Base-by-base conservation (phyloP, 257 asterid species). In the Capsicum pubescens region DNA sequence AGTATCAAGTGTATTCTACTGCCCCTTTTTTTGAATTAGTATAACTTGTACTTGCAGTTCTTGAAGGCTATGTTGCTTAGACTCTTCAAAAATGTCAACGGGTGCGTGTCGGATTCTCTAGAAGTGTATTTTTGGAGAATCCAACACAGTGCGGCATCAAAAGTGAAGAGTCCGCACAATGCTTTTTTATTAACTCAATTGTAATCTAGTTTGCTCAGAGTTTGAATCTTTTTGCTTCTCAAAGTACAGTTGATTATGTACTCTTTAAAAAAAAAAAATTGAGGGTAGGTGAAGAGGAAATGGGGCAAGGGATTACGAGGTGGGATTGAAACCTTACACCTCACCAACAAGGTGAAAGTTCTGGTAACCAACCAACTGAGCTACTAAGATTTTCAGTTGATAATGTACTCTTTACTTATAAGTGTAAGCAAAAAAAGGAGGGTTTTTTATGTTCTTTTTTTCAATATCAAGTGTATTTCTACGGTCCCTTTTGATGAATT, bases 171-270 rank as follows among this genome's bases (percentile, higher is more conserved):
- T 26, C 32, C 32, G 32, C 32, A 26, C 32, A 26, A 26, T 44
- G 48, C 17, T 16, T 60, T 17, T 60, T n/a, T 8, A 1, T n/a
- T 26, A 26, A 58, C 16, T 19, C 36, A 44, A 32, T 3, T 32
- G 48, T 32, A 3, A 13, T 44, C 5, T 70, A 42, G n/a, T 42
- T 42, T 46, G 42, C 17, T 46, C 13, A 46, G 46, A 71, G 80
- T 46, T 46, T 46, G 80, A 71, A 71, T 71, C 42, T n/a, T 46
- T 71, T 71, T 46, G 19, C 72, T 13, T 66, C 48, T 66, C 46
- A 66, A 72, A 87, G 59, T 72, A n/a, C 9, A 48, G 59, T 48
- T 50, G 10, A 71, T 48, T n/a, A 7, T 48, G 13, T 19, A 14
- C 12, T 48, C 44, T 21, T 74, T 26, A 0, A 26, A 26, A 26